Base-by-base conservation (phyloP, 2,329 filamentous ascomycete species). In the Aspergillus pseudotamarii region DNA sequence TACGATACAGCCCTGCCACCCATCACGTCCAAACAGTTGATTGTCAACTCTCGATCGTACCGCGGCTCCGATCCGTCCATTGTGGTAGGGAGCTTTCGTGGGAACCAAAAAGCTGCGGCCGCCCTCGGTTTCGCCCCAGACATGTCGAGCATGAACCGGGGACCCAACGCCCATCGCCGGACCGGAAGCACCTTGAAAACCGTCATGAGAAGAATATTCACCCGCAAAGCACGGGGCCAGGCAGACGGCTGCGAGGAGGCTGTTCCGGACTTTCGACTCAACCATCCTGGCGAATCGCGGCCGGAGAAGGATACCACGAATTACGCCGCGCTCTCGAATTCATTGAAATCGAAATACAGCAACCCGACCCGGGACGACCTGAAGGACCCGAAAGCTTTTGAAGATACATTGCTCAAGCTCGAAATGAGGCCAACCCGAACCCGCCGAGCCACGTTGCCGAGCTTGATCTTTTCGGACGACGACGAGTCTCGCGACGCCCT, bases 151-250 rank as follows among this genome's bases (percentile, higher is more conserved):
- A 59, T 69, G 16, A 57, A 68, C 9, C 70, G 71, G 21, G 64
- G 66, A 1, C 66, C 74, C 1, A 61, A 69, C 38, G 68, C 69
- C 16, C 78, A 80, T 65, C 77, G 76, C 56, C 76, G 79, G 14
- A 78, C 77, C 6, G 78, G 75, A 11, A 80, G 78, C 60, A 78
- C 79, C 2, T 61, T 80, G 57, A 80, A 78, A 63, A 78, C 75
- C 3, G 77, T 80, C n/a, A 80, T 80, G 79, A 76, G 77, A 57
- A 81, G 77, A 67, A 75, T 81, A 51, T 81, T 81, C 68, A 78
- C 74, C 41, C 74, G 76, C 23, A 79, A 78, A 65, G 68, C 75
- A 54, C 73, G 75, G 34, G 78, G 76, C 53, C 69, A 75, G 54
- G 54, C 71, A 14, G 76, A 76, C 48, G 71, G 69, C 10, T 32